These are phyloP conservation scores for Hypsizygus marmoreus DNA, from an alignment of 768 basidiomycete genomes.

Conservation along the genomic window DNA sequence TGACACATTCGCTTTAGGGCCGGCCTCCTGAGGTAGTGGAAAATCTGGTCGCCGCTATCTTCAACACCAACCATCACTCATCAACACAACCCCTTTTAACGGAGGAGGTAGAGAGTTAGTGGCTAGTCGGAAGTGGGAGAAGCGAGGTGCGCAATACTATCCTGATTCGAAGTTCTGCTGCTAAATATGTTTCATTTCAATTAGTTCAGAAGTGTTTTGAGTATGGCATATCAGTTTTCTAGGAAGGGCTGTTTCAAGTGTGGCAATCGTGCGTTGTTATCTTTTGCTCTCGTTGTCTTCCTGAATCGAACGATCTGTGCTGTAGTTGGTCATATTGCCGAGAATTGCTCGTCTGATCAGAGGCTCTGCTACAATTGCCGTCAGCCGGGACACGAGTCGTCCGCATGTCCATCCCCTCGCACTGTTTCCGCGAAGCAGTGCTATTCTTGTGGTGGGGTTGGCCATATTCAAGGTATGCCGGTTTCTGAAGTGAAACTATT, in stretches of 20 bases:
- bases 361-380: conserved; percentile 94
- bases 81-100: conserved; percentile 47
- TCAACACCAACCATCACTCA: conserved; percentile 37
- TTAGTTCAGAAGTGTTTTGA: conserved; percentile 41
- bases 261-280: conserved; percentile 72
- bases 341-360: conserved; percentile 86
- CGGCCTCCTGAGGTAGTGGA: conserved; percentile 17
- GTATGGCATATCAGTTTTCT: conserved; percentile 82
- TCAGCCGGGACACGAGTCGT: conserved; percentile 92
- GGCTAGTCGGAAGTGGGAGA: conserved; percentile 76
- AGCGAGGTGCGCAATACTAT: conserved; percentile 49
- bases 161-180: conserved; percentile 1
- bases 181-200: conserved; percentile 13
- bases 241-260: conserved; percentile 94
- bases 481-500: conserved; percentile 1
- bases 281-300: not conserved
- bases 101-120: conserved; percentile 70
- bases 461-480: conserved; percentile 69
- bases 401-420: conserved; percentile 82
- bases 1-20: conserved; percentile 25
- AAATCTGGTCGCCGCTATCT: conserved; percentile 14
- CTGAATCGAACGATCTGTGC: conserved; percentile 13
- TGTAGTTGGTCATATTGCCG: conserved; percentile 89
- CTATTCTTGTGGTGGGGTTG: conserved; percentile 91
- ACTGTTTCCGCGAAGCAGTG: conserved; percentile 87